Conservation (phyloP, 257 asterid species). For the Solanum medicagineum region DNA sequence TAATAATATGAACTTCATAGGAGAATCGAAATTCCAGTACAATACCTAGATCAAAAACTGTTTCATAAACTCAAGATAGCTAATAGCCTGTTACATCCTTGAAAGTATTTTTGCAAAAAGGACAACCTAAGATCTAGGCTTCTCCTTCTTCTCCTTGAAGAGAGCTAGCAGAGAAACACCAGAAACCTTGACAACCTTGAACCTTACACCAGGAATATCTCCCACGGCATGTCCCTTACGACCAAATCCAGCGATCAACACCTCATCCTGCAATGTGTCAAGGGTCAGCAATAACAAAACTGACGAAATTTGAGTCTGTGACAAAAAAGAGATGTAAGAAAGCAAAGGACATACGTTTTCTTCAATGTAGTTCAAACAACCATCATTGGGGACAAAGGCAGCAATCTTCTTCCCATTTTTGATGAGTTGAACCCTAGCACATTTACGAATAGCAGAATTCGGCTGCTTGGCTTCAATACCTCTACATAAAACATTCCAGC, state of each 20-base stretch:
- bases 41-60: conserved; percentile 2
- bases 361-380: conserved; percentile 69
- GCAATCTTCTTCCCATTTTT: conserved; percentile 81
- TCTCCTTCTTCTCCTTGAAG: conserved; percentile 69
- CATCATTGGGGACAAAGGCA: conserved; percentile 76
- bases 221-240: conserved; percentile 86
- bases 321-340: neutral
- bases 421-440: conserved; percentile 78
- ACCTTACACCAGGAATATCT: conserved; percentile 80
- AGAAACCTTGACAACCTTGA: conserved; percentile 81
- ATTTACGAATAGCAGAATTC: conserved; percentile 72
- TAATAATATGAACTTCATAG: neutral
- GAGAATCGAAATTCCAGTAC: conserved; percentile 9
- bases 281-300: neutral
- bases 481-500: conserved; percentile 13
- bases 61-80: neutral
- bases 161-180: conserved; percentile 71
- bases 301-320: neutral
- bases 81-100: neutral
- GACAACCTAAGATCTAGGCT: conserved; percentile 45
- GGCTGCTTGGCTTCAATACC: conserved; percentile 87
- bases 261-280: conserved; percentile 46
- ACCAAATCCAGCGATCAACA: conserved; percentile 85
- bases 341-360: conserved; percentile 37
- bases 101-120: neutral